Evolutionary conservation across 2,329 filamentous ascomycete species (phyloP).

Genomic region (Aureobasidium sp.): DNA sequence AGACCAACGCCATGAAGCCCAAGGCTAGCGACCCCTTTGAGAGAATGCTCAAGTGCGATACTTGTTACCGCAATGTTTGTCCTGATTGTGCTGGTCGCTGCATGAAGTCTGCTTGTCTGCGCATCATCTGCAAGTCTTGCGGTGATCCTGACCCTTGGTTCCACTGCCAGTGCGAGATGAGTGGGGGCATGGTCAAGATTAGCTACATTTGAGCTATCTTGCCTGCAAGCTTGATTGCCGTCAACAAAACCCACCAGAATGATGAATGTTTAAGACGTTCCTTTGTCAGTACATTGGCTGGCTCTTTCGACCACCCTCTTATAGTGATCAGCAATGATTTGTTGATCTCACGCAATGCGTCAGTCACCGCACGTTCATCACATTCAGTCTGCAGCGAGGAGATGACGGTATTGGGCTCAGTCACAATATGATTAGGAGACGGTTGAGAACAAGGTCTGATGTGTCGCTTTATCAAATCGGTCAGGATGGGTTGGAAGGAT

Average conservation of each 20-base stretch:
- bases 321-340: not conserved
- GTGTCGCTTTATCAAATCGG: not conserved
- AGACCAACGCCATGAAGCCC: not conserved
- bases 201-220: not conserved
- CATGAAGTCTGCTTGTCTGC: not conserved
- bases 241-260: not conserved
- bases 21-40: conserved; percentile 20
- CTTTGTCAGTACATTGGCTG: not conserved
- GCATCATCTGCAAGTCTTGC: conserved; percentile 11
- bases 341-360: not conserved
- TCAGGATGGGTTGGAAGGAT: not conserved
- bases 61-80: conserved; percentile 20
- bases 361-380: not conserved
- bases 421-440: not conserved
- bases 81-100: conserved; percentile 18
- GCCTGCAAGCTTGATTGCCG: not conserved
- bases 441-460: not conserved
- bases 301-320: not conserved
- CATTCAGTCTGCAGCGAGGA: not conserved
- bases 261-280: not conserved
- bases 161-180: not conserved
- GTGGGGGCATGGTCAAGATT: not conserved
- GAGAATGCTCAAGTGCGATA: conserved; percentile 20
- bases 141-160: not conserved
- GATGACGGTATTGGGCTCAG: not conserved